Percentiles rank a stretch among this genome's conserved stretches.
Evolutionary conservation across 2,329 filamentous ascomycete genomes (phyloP).

Genomic region (Sclerotinia glacialis): DNA sequence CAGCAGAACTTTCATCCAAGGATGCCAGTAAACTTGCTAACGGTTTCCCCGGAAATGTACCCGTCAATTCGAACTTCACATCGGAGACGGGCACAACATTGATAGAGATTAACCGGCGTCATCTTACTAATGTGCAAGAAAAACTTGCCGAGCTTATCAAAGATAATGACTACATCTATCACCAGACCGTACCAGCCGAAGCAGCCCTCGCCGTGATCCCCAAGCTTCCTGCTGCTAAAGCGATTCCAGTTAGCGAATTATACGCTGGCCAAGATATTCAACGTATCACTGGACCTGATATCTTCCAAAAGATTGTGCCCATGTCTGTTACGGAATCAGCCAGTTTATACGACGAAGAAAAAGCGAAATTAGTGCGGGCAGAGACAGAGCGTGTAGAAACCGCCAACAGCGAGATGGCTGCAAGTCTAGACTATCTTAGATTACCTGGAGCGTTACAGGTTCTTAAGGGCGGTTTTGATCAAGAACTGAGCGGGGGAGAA

Average conservation of each 20-base stretch:
- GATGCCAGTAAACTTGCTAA: slow-evolving; percentile 75
- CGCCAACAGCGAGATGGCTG: slow-evolving; percentile 93
- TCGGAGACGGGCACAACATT: slow-evolving; percentile 74
- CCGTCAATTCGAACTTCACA: slow-evolving; percentile 77
- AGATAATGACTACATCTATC: slow-evolving; percentile 98
- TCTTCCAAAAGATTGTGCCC: slow-evolving; percentile 95
- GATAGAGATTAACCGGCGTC: slow-evolving; percentile 79
- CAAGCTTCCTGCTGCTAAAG: slow-evolving; percentile 92
- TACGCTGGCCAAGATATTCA: slow-evolving; percentile 98
- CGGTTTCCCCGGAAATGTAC: slow-evolving; percentile 75
- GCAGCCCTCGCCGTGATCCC: slow-evolving; percentile 76
- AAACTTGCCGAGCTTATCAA: slow-evolving; percentile 74
- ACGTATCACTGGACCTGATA: slow-evolving; percentile 91
- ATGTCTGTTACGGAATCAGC: slow-evolving; percentile 95
- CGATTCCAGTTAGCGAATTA: slow-evolving; percentile 92
- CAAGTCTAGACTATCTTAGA: slow-evolving; percentile 89
- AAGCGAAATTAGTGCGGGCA: slow-evolving; percentile 89
- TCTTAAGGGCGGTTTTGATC: slow-evolving; percentile 87
- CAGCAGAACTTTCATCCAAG: slow-evolving; percentile 74
- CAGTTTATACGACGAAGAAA: slow-evolving; percentile 96
- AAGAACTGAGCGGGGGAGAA: slow-evolving; percentile 81
- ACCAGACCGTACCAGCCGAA: slow-evolving; percentile 85
- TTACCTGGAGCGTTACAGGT: slow-evolving; percentile 86
- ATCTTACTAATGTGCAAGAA: slow-evolving; percentile 75
- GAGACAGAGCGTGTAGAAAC: slow-evolving; percentile 92